Evolutionary conservation across 305 asterid genomes (phyloP), one percentile per base, ranked within the genome.

Genomic region (Fraxinus greggii): DNA sequence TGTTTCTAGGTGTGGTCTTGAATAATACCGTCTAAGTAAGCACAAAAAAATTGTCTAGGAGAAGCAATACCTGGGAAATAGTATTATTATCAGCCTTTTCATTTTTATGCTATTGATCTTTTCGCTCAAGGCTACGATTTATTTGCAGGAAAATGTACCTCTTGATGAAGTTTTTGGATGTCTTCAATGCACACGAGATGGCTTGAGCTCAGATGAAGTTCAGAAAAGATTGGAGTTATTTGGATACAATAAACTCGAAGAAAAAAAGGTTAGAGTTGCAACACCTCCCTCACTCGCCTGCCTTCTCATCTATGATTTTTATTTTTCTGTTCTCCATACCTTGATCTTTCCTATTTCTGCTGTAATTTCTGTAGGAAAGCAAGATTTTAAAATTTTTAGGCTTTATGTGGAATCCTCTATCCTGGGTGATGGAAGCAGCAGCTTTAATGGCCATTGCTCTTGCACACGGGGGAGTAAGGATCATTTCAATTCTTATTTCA

Each of bases 361-460:
- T 31, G 72, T 78, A 51, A 33, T 40, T 8, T 84, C 59, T n/a
- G 31, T 56, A 90, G 94, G 94, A 90, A 79, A 90, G 85, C 77
- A 90, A 90, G 87, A 80, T 91, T 21, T 85, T 88, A 76, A 91
- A 91, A 84, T 89, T 91, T 84, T 82, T 89, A 78, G 92, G 92
- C 23, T 91, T 91, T 79, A 91, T 91, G 94, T 91, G 94, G 92
- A 91, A 91, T 69, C 92, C 94, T 36, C 85, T 91, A 28, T 91
- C 94, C 26, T 89, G 92, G 94, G 94, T 91, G 56, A 89, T 91
- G 94, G 92, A 91, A 88, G 92, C 90, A 12, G 94, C 94, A 32
- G 92, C 94, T 23, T 29, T 91, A 78, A 85, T 91, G 87, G 92
- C 92, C 69, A 86, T 91, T 72, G 87, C 82, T 79, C 89, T 91